Evolutionary conservation across 2,329 filamentous ascomycete species (phyloP), one percentile per base, ranked within the genome.

Genomic region (Fusarium sp.): DNA sequence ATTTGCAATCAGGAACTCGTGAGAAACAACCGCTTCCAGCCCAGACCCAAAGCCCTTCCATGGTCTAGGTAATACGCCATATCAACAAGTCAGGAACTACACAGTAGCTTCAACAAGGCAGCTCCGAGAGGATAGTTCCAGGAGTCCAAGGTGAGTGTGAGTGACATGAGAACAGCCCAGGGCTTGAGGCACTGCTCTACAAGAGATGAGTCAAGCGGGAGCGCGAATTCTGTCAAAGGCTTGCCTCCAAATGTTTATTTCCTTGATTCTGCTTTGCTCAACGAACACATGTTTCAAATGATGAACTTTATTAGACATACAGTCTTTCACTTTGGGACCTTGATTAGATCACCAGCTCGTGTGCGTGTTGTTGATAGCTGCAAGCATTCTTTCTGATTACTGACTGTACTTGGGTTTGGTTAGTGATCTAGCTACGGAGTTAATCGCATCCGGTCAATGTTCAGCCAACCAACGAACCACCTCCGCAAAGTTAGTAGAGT

Each of bases 391-490:
- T 32, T 30, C 43, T 21, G 43, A 46, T 28, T 49, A 18, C 28
- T 32, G 21, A 32, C 21, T 49, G 28, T 28, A 28, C 28, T 28
- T 28, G 28, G 28, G 28, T 6, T 28, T 28, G 46, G 28, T 30
- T 30, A n/a, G 28, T 32, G 28, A 32, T 32, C 28, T n/a, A 49
- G 56, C 46, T 53, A 64, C 38, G 58, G 67, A 37, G 40, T 46
- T 57, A 38, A 74, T 77, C 61, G 68, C 75, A 77, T 77, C 75
- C 75, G 75, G 75, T 37, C 62, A 71, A 72, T 57, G 67, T 65
- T 67, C 54, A 67, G 57, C 73, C 60, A 74, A 62, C 62, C 64
- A 73, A 63, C 56, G 46, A 64, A 19, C 57, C 47, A 5, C 13
- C 30, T 37, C 33, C 18, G 50, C 33, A 53, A 53, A 40, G 47